These are phyloP conservation scores for Aspergillus jensenii DNA, from an alignment of 2,329 filamentous ascomycete species.

Conservation along the genomic window DNA sequence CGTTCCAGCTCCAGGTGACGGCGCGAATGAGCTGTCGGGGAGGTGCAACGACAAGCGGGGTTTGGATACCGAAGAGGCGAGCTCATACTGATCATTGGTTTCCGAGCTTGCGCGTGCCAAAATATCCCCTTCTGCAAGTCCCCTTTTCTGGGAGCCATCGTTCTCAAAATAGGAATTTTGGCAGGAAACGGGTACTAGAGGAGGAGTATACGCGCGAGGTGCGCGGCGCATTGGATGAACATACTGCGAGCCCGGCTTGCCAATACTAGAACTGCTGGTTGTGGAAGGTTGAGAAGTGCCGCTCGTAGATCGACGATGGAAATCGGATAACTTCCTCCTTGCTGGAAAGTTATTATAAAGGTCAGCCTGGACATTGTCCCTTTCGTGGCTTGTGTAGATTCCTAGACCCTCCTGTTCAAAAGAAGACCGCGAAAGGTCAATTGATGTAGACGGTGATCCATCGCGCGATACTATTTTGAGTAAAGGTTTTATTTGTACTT, in stretches of 20 bases:
- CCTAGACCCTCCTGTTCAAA: slow-evolving; percentile 59
- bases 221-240: slow-evolving; percentile 58
- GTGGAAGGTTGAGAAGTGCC: slow-evolving; percentile 56
- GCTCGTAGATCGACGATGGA: slow-evolving; percentile 55
- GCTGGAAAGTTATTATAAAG: slow-evolving; percentile 36
- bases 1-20: slow-evolving; percentile 49
- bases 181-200: slow-evolving; percentile 50
- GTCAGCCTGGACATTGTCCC: slow-evolving; percentile 36
- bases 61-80: slow-evolving; percentile 33
- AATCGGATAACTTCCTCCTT: slow-evolving; percentile 41
- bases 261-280: slow-evolving; percentile 45
- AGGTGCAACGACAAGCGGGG: slow-evolving; percentile 38
- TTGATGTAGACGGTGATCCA: slow-evolving; percentile 47
- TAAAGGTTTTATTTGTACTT: slow-evolving; percentile 55
- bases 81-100: slow-evolving; percentile 24
- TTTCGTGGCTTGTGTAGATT: slow-evolving; percentile 45
- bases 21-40: slow-evolving; percentile 44
- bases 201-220: slow-evolving; percentile 55
- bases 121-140: slow-evolving; percentile 47
- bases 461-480: slow-evolving; percentile 54
- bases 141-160: slow-evolving; percentile 44
- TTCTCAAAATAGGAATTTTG: slow-evolving; percentile 50
- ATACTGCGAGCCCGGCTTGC: slow-evolving; percentile 52
- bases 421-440: slow-evolving; percentile 57
- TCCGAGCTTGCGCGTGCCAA: slow-evolving; percentile 23